A percentile compares a stretch with the other conserved stretches of the same genome.
Conservation (phyloP, 106 monocot genomes). For the Acorus calamus region DNA sequence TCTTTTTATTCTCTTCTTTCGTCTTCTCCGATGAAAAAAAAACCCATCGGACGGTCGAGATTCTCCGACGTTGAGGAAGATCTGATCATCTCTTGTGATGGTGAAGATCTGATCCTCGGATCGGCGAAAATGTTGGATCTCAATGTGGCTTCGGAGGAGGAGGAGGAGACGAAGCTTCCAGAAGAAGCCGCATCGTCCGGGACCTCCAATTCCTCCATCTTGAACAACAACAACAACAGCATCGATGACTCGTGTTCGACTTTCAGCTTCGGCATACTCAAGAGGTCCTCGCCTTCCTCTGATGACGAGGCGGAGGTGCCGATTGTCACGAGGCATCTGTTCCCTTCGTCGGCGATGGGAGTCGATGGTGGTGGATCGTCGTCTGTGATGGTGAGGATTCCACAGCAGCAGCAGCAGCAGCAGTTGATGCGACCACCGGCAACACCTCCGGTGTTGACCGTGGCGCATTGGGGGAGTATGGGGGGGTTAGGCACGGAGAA, state of each 20-base stretch:
- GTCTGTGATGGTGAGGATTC: background rate
- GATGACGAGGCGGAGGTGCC: background rate
- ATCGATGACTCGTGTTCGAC: slow-evolving; percentile 50
- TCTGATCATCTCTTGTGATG: too few relatives aligned
- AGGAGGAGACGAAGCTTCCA: background rate
- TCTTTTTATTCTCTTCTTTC: too few relatives aligned
- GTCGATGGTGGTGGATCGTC: background rate
- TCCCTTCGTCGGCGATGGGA: slow-evolving; percentile 6
- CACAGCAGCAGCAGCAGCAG: background rate
- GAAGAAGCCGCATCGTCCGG: slow-evolving; percentile 25
- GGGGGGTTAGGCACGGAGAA: slow-evolving; percentile 9
- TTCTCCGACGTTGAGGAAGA: too few relatives aligned
- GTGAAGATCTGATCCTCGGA: too few relatives aligned
- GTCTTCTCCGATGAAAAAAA: too few relatives aligned
- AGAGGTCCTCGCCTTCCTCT: slow-evolving; percentile 3
- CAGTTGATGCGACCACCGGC: background rate
- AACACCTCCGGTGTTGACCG: slow-evolving; percentile 1
- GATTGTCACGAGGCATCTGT: slow-evolving; percentile 30
- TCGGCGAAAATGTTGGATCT: slow-evolving; percentile 42
- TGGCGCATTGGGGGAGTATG: slow-evolving; percentile 36
- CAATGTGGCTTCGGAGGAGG: slow-evolving; percentile 23
- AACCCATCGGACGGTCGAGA: too few relatives aligned
- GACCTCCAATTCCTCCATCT: slow-evolving; percentile 66
- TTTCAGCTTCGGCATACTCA: slow-evolving; percentile 50
- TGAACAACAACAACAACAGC: slow-evolving; percentile 25